Conservation (phyloP, 1,284 basidiomycete species). For the Stygiomarasmius scandens region DNA sequence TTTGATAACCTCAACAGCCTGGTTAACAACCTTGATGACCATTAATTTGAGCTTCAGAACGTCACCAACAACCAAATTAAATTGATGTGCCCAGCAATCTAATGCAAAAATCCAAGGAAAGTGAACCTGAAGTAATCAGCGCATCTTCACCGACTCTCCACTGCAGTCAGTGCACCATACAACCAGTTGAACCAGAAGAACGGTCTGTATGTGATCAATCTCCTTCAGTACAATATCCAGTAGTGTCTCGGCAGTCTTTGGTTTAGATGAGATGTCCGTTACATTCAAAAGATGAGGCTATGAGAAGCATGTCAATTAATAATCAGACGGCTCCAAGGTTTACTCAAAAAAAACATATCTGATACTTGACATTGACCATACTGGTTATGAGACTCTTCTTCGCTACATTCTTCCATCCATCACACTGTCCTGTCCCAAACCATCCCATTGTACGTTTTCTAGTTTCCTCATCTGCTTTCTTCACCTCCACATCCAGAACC, state of each 20-base stretch:
- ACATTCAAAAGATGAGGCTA: slow-evolving; percentile 25
- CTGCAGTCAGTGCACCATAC: slow-evolving; percentile 33
- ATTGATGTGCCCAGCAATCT: slow-evolving; percentile 38
- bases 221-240: slow-evolving; percentile 29
- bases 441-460: slow-evolving; percentile 17
- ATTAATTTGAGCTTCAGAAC: slow-evolving; percentile 22
- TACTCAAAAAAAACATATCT: slow-evolving; percentile 11
- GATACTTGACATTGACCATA: slow-evolving; percentile 23
- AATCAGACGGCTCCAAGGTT: background rate
- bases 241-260: slow-evolving; percentile 34
- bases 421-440: slow-evolving; percentile 29
- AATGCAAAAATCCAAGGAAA: slow-evolving; percentile 25
- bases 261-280: slow-evolving; percentile 26
- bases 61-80: slow-evolving; percentile 35
- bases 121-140: slow-evolving; percentile 22
- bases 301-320: too few species aligned
- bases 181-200: slow-evolving; percentile 24
- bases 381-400: slow-evolving; percentile 25
- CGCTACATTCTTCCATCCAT: slow-evolving; percentile 37
- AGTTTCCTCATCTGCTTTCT: slow-evolving; percentile 19
- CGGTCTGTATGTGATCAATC: slow-evolving; percentile 20
- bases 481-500: slow-evolving; percentile 9
- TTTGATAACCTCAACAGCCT: slow-evolving; percentile 31
- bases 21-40: slow-evolving; percentile 16
- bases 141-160: slow-evolving; percentile 33